These are phyloP conservation scores for Talaromyces sp. DNA, from an alignment of 2,329 filamentous ascomycete species.

Conservation along the genomic window DNA sequence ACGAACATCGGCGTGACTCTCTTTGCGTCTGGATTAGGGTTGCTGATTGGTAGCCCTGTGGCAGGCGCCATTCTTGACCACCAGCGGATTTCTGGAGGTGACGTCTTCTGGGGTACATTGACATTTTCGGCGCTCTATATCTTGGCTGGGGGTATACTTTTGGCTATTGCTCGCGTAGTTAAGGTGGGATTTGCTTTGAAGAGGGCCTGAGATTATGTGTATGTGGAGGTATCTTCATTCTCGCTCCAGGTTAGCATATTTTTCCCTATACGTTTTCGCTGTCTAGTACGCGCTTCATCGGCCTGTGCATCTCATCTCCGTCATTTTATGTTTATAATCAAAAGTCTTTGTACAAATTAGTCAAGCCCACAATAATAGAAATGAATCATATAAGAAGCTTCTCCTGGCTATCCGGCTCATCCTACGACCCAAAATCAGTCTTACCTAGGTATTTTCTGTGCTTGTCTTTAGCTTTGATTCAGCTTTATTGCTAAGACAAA, in stretches of 20 bases:
- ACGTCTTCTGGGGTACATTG: not conserved
- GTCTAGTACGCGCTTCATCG: not conserved
- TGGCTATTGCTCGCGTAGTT: not conserved
- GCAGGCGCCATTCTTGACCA: not conserved
- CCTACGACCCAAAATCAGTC: not conserved
- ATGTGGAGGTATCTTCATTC: no score
- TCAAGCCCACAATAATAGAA: no score
- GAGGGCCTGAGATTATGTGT: not conserved
- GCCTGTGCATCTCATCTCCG: not conserved
- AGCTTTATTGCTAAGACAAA: not conserved
- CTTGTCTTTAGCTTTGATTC: not conserved
- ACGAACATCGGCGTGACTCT: not conserved
- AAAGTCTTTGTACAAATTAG: no score
- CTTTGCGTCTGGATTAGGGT: not conserved
- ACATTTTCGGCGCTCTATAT: not conserved
- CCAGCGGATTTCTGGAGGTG: not conserved
- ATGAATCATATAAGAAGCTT: no score
- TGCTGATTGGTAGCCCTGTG: not conserved
- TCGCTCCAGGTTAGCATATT: not conserved
- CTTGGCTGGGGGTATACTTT: not conserved
- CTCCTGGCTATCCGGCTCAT: not conserved
- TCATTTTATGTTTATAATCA: not conserved
- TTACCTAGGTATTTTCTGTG: not conserved
- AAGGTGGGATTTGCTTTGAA: not conserved
- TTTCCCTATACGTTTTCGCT: not conserved